Percentiles rank a stretch among this genome's conserved stretches.
Evolutionary conservation across 306 rosid species (phyloP).

Genomic region (Begonia masoniana): DNA sequence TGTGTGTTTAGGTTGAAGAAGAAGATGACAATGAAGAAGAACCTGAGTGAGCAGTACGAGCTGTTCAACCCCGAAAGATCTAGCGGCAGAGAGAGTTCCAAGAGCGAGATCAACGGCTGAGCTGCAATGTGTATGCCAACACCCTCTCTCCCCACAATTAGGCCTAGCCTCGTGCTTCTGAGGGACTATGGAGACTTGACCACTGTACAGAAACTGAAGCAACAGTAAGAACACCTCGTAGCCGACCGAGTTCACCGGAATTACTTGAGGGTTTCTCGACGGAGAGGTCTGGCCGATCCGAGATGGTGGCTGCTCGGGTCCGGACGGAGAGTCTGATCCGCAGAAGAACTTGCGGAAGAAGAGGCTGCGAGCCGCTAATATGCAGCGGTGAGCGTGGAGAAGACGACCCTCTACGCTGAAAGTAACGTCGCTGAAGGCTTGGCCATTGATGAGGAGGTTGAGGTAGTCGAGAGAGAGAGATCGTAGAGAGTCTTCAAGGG

Average conservation of each 20-base stretch:
- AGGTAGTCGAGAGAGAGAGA: conserved; percentile 82
- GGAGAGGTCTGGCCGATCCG: conserved; percentile 9
- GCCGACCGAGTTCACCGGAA: conserved; percentile 90
- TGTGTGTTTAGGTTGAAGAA: background rate
- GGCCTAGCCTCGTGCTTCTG: conserved; percentile 95
- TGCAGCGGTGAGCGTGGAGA: conserved; percentile 92
- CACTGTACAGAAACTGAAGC: conserved; percentile 91
- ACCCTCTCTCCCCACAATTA: conserved; percentile 81
- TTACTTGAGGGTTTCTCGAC: conserved; percentile 29
- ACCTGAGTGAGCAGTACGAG: conserved; percentile 98
- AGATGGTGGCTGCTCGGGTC: conserved; percentile 25
- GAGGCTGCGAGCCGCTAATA: conserved; percentile 78
- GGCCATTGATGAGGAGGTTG: conserved; percentile 89
- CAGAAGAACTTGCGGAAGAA: conserved; percentile 95
- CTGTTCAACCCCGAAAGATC: conserved; percentile 92
- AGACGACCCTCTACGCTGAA: conserved; percentile 95
- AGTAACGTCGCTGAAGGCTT: conserved; percentile 96
- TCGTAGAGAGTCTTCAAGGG: conserved; percentile 71
- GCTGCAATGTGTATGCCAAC: conserved; percentile 98
- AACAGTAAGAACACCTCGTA: conserved; percentile 80
- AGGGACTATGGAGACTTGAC: conserved; percentile 84
- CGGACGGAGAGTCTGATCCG: conserved; percentile 65
- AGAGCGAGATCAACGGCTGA: conserved; percentile 99
- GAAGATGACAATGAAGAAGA: background rate
- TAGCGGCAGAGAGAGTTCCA: conserved; percentile 83